Conservation (phyloP, 2,329 filamentous ascomycete genomes). For the Talaromyces sp. region DNA sequence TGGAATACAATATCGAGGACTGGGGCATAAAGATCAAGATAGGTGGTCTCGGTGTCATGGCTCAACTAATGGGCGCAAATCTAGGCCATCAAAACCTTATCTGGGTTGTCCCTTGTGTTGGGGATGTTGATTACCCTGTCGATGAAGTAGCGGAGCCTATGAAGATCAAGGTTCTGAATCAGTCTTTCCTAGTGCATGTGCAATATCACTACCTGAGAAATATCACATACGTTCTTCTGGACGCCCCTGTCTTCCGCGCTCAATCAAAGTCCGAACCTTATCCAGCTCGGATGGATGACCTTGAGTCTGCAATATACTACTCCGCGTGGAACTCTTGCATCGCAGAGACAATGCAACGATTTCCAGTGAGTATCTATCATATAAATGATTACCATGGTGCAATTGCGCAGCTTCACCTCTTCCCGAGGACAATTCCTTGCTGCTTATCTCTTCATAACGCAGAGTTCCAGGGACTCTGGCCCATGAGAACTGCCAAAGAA, state of each 20-base stretch:
- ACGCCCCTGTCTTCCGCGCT: constrained; percentile 58
- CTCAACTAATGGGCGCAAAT: constrained; percentile 60
- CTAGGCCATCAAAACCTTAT: constrained; percentile 58
- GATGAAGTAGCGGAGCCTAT: constrained; percentile 56
- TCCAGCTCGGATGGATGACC: constrained; percentile 60
- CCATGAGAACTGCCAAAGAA: constrained; percentile 56
- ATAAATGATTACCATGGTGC: constrained; percentile 60
- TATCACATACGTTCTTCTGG: constrained; percentile 61
- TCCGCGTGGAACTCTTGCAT: constrained; percentile 64
- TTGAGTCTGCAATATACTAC: constrained; percentile 60
- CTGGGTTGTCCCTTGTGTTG: constrained; percentile 56
- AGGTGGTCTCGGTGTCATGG: constrained; percentile 63
- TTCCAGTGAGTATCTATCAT: constrained; percentile 57
- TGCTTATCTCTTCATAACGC: constrained; percentile 61
- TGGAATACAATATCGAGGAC: constrained; percentile 65
- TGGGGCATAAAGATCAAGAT: constrained; percentile 65
- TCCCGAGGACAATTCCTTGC: constrained; percentile 55
- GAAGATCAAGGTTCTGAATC: constrained; percentile 54
- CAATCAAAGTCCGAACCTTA: constrained; percentile 59
- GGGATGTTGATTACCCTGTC: constrained; percentile 57
- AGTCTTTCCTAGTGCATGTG: constrained; percentile 55
- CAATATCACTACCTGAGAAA: constrained; percentile 58
- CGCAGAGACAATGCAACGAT: constrained; percentile 55
- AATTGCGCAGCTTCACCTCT: constrained; percentile 57
- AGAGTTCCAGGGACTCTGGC: constrained; percentile 63